These are phyloP conservation scores for Pezicula rhizophila DNA, from an alignment of 2,329 filamentous ascomycete species.

Conservation along the genomic window DNA sequence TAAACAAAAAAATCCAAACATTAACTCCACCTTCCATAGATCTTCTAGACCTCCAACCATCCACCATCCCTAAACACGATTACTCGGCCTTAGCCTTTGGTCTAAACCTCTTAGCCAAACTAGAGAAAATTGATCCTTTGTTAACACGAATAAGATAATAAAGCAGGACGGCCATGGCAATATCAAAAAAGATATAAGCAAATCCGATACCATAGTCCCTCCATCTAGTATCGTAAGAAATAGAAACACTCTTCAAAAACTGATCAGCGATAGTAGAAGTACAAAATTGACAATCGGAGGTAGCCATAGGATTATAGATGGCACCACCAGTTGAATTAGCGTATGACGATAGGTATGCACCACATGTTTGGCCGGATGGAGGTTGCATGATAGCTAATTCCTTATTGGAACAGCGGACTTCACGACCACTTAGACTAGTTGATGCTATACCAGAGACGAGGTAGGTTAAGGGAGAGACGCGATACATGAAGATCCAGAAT, in stretches of 20 bases:
- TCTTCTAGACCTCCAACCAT: no score
- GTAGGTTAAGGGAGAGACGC: constrained; percentile 61
- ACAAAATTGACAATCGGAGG: constrained; percentile 50
- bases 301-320: constrained; percentile 44
- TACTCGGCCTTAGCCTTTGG: no score
- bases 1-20: no score
- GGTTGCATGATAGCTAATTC: constrained; percentile 65
- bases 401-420: constrained; percentile 59
- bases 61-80: no score
- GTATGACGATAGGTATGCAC: constrained; percentile 49
- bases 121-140: constrained; percentile 3
- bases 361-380: constrained; percentile 48
- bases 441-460: constrained; percentile 66
- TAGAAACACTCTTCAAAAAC: constrained; percentile 42
- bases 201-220: constrained; percentile 61
- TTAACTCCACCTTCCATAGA: no score
- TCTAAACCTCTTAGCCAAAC: no score
- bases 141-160: constrained; percentile 43
- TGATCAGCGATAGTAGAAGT: constrained; percentile 47
- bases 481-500: constrained; percentile 80
- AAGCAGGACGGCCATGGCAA: constrained; percentile 43
- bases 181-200: constrained; percentile 51
- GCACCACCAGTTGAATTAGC: constrained; percentile 44
- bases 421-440: constrained; percentile 61
- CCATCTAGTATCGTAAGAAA: constrained; percentile 55